phyloP scores from a whole-genome alignment of 2,329 filamentous ascomycete genomes.

The Botryosphaeria dothidea region DNA sequence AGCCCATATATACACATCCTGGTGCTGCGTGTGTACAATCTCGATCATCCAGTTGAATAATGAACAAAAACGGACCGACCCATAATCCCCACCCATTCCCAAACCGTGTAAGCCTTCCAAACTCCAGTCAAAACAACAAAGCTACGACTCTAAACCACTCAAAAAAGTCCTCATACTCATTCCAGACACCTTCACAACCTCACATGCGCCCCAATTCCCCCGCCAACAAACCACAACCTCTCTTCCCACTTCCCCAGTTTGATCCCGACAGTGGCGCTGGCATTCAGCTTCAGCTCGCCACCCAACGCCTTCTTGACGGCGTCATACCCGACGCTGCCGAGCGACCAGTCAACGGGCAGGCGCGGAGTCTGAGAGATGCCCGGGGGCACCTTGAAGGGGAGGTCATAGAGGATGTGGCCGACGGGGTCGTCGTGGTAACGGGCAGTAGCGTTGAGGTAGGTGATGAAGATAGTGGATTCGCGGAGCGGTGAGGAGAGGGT shows the following conservation, averaged over 20 bases:
- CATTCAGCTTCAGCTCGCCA: conserved; percentile 75
- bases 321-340: conserved; percentile 78
- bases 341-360: conserved; percentile 78
- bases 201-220: conserved; percentile 50
- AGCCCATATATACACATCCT: neutral
- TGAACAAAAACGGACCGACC: neutral
- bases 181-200: conserved; percentile 38
- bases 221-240: conserved; percentile 54
- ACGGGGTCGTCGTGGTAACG: conserved; percentile 80
- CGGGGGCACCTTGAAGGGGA: conserved; percentile 75
- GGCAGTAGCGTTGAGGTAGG: conserved; percentile 79
- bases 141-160: neutral
- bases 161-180: too few species aligned
- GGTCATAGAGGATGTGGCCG: conserved; percentile 73
- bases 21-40: neutral
- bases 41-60: neutral
- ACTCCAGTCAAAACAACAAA: neutral
- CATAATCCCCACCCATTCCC: neutral
- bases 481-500: conserved; percentile 76
- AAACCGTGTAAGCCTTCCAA: neutral
- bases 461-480: conserved; percentile 73
- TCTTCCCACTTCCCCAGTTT: conserved; percentile 75
- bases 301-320: conserved; percentile 78
- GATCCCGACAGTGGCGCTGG: conserved; percentile 73
- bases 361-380: conserved; percentile 71